A percentile compares a stretch with the other conserved stretches of the same genome.
These are phyloP conservation scores for Ceratocystis alfenasii DNA, from an alignment of 2,329 filamentous ascomycete species.

Conservation along the genomic window DNA sequence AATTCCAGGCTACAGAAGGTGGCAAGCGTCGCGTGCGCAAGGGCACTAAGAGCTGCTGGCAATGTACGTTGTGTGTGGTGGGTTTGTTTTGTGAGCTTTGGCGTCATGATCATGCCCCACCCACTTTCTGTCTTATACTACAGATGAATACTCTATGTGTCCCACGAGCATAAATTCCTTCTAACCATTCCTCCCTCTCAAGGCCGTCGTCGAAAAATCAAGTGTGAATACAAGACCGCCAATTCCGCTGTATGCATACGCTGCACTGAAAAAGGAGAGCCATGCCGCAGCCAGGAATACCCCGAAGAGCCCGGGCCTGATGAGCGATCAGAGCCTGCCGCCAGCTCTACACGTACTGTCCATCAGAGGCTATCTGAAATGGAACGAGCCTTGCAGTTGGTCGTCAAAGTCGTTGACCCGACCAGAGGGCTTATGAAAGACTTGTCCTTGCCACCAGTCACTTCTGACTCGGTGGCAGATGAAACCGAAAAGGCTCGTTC, in stretches of 20 bases:
- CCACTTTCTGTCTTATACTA: too few relatives aligned
- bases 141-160: too few relatives aligned
- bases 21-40: slow-evolving; percentile 34
- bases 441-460: not conserved
- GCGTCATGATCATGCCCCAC: not conserved
- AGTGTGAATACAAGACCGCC: slow-evolving; percentile 36
- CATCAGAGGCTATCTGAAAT: slow-evolving; percentile 20
- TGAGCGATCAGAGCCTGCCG: slow-evolving; percentile 18
- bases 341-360: slow-evolving; percentile 10
- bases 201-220: slow-evolving; percentile 39
- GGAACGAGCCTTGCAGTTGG: slow-evolving; percentile 18
- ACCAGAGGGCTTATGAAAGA: not conserved
- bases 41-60: slow-evolving; percentile 48
- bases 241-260: slow-evolving; percentile 35
- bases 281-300: slow-evolving; percentile 40
- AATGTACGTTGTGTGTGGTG: slow-evolving; percentile 36
- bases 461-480: not conserved
- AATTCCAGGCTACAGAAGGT: slow-evolving; percentile 14
- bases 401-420: slow-evolving; percentile 15
- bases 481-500: not conserved
- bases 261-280: slow-evolving; percentile 35
- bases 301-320: slow-evolving; percentile 27
- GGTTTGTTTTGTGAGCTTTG: not conserved
- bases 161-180: too few relatives aligned
- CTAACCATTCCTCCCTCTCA: not conserved